These are phyloP conservation scores for Pezicula rhizophila DNA, from an alignment of 2,329 filamentous ascomycete genomes.

Conservation along the genomic window DNA sequence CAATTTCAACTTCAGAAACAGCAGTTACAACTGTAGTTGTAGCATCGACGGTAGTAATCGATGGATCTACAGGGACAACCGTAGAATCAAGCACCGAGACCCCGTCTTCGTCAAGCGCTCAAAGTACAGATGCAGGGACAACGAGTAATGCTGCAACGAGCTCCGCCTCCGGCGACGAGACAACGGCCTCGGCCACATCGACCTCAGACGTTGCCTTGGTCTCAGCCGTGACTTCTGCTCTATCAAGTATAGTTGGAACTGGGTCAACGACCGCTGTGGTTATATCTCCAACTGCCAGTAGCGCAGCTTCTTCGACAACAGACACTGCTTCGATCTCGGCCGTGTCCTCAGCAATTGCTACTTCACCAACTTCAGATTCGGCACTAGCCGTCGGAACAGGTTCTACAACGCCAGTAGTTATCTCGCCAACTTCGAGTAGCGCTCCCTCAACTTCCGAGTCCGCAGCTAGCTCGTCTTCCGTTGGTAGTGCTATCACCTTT, in stretches of 20 bases:
- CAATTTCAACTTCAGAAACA: not conserved
- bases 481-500: conserved; percentile 21
- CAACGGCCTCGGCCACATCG: not conserved
- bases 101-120: not conserved
- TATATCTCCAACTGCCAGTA: not conserved
- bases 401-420: conserved; percentile 3
- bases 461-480: conserved; percentile 7
- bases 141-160: not conserved
- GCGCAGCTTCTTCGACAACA: not conserved
- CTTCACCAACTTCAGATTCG: conserved; percentile 1
- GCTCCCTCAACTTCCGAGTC: conserved; percentile 1
- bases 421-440: conserved; percentile 9
- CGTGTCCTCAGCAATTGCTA: too few relatives aligned
- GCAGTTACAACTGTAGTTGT: conserved; percentile 8
- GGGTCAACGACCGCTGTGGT: not conserved
- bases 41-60: conserved; percentile 3
- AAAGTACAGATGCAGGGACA: not conserved
- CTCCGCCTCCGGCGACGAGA: not conserved
- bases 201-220: not conserved
- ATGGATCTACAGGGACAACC: not conserved
- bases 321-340: not conserved
- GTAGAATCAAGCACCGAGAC: not conserved
- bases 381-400: conserved; percentile 9
- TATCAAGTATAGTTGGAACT: not conserved
- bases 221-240: not conserved